A percentile compares a stretch with the other conserved stretches of the same genome.
Evolutionary conservation across 805 yeast genomes (phyloP).

Genomic region (Wickerhamiella allomyrinae): DNA sequence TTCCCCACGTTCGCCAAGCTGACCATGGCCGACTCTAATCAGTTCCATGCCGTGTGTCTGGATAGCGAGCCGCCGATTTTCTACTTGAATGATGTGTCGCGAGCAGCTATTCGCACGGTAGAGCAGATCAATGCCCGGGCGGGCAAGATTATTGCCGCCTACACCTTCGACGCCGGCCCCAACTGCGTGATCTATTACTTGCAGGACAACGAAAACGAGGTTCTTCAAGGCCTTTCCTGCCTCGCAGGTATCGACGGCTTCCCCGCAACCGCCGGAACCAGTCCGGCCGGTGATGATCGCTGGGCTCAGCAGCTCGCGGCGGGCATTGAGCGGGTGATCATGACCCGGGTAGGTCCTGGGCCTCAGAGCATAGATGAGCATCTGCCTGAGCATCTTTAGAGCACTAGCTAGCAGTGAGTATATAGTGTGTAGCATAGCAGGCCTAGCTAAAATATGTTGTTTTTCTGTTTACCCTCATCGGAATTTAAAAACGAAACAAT

Average conservation of each 20-base stretch:
- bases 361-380: conserved; percentile 41
- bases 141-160: conserved; percentile 67
- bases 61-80: conserved; percentile 94
- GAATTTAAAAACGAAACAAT: no score
- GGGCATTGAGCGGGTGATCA: conserved; percentile 73
- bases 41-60: conserved; percentile 95
- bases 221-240: conserved; percentile 50
- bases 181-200: conserved; percentile 91
- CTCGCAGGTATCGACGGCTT: conserved; percentile 56
- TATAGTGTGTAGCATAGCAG: no score
- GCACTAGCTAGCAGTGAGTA: no score
- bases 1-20: conserved; percentile 72
- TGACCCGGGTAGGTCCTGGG: conserved; percentile 79
- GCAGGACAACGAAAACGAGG: conserved; percentile 53
- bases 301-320: conserved; percentile 39
- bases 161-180: conserved; percentile 98
- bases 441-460: no score
- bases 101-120: conserved; percentile 60
- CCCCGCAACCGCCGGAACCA: conserved; percentile 22
- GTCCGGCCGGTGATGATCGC: conserved; percentile 12
- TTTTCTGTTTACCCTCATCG: no score
- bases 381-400: conserved; percentile 9
- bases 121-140: conserved; percentile 60
- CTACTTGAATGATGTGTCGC: conserved; percentile 82
- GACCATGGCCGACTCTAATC: conserved; percentile 93